Percentiles rank a stretch among this genome's conserved stretches.
Conservation (phyloP, 352 stramenopile species). For the Globisporangium okanoganense region DNA sequence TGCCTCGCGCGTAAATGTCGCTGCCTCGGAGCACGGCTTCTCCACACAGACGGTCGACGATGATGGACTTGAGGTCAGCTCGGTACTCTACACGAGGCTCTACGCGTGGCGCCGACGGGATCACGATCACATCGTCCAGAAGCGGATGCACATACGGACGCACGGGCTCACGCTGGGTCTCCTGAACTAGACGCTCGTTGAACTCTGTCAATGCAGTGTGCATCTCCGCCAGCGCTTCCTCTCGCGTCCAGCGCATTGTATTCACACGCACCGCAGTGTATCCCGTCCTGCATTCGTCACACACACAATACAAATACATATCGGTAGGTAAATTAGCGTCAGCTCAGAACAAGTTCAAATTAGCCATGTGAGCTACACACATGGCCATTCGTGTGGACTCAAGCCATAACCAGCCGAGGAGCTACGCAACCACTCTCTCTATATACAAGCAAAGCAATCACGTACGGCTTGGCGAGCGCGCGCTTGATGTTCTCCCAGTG, state of each 20-base stretch:
- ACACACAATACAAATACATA: not conserved
- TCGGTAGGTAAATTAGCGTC: not conserved
- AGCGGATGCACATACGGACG: constrained; percentile 32
- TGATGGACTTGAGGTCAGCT: constrained; percentile 48
- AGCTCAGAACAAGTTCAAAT: not conserved
- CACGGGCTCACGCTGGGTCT: constrained; percentile 35
- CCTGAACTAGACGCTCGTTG: constrained; percentile 43
- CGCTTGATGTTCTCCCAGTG: constrained; percentile 77
- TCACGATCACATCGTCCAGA: constrained; percentile 62
- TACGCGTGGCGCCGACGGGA: constrained; percentile 48
- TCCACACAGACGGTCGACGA: constrained; percentile 90
- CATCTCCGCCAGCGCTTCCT: constrained; percentile 49
- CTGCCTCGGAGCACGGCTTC: constrained; percentile 92
- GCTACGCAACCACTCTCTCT: not conserved
- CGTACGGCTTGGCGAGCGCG: constrained; percentile 59
- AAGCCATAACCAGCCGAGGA: not conserved
- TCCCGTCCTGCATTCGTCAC: constrained; percentile 29
- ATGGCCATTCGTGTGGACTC: too few species aligned
- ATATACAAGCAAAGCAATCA: not conserved
- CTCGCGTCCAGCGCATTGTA: constrained; percentile 50
- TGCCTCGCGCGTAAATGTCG: constrained; percentile 91
- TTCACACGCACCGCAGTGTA: constrained; percentile 84
- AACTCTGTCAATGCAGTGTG: constrained; percentile 43
- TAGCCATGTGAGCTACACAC: not conserved
- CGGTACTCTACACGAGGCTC: constrained; percentile 22